These are phyloP conservation scores for Avicennia marina DNA, from an alignment of 257 asterid genomes.

Conservation along the genomic window DNA sequence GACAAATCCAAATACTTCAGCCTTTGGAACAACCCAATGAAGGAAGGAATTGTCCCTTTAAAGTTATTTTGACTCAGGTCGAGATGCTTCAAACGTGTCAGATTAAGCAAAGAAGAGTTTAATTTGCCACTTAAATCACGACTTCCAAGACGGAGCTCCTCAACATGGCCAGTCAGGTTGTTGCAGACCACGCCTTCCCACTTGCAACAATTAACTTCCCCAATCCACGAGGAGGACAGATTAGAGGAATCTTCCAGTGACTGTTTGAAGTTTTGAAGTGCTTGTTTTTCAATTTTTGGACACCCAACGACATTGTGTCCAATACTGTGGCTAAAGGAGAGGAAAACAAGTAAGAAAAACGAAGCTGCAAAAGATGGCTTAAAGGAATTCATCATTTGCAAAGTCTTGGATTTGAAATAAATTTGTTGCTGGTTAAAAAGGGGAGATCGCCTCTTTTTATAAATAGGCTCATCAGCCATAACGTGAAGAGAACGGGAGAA, in stretches of 20 bases:
- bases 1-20: constrained; percentile 21
- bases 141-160: not conserved
- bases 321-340: not conserved
- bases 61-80: constrained; percentile 19
- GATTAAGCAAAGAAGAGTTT: constrained; percentile 17
- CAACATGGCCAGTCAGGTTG: constrained; percentile 9
- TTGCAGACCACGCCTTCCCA: constrained; percentile 26
- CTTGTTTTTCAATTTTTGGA: constrained; percentile 18
- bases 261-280: constrained; percentile 22
- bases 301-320: not conserved
- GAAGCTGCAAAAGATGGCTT: not conserved
- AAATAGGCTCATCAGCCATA: no score
- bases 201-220: constrained; percentile 17
- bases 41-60: constrained; percentile 20
- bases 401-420: no score
- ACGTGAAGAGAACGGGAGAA: no score
- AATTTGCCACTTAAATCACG: constrained; percentile 1
- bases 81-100: constrained; percentile 19
- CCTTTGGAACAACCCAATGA: constrained; percentile 11
- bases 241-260: constrained; percentile 10
- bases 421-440: no score
- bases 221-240: constrained; percentile 21
- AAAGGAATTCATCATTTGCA: not conserved
- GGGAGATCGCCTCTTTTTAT: no score
- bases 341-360: not conserved